phyloP scores from a whole-genome alignment of 768 basidiomycete species.

The Mycena galericulata region DNA sequence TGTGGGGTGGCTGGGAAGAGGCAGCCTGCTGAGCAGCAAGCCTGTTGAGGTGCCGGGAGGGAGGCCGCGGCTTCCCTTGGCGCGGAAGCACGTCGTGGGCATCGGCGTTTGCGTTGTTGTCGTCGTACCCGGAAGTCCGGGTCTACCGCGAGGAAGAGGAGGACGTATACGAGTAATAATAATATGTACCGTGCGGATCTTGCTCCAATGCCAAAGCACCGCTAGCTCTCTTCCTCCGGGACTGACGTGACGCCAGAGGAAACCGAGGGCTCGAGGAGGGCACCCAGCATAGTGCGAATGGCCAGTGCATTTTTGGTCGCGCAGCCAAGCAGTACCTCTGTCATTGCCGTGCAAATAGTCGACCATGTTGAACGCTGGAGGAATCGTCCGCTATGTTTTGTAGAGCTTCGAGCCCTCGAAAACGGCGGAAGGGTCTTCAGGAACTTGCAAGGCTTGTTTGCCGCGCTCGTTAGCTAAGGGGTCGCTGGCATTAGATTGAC shows the following conservation, averaged over 20 bases:
- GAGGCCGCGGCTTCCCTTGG: constrained; percentile 62
- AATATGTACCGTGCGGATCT: constrained; percentile 77
- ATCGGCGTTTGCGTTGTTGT: constrained; percentile 48
- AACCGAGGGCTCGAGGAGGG: constrained; percentile 67
- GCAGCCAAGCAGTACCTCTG: constrained; percentile 84
- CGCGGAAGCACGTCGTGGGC: constrained; percentile 41
- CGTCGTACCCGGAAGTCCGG: constrained; percentile 68
- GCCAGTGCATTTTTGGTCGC: constrained; percentile 82
- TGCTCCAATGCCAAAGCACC: constrained; percentile 77
- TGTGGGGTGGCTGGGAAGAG: constrained; percentile 27
- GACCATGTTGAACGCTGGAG: constrained; percentile 56
- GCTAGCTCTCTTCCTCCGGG: constrained; percentile 52
- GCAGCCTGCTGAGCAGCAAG: constrained; percentile 64
- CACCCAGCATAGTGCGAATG: constrained; percentile 70
- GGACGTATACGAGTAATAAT: constrained; percentile 76
- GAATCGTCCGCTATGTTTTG: constrained; percentile 55
- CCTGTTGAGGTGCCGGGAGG: constrained; percentile 76
- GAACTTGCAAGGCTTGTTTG: constrained; percentile 44
- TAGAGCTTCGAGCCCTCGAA: constrained; percentile 69
- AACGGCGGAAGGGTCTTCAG: constrained; percentile 57
- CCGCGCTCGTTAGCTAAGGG: constrained; percentile 48
- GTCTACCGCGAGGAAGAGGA: constrained; percentile 21
- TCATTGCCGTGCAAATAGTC: constrained; percentile 65
- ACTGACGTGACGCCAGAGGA: constrained; percentile 62
- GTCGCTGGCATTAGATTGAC: constrained; percentile 25